These are phyloP conservation scores for Tephrocybe sp. DNA, from an alignment of 768 basidiomycete genomes.

Conservation along the genomic window DNA sequence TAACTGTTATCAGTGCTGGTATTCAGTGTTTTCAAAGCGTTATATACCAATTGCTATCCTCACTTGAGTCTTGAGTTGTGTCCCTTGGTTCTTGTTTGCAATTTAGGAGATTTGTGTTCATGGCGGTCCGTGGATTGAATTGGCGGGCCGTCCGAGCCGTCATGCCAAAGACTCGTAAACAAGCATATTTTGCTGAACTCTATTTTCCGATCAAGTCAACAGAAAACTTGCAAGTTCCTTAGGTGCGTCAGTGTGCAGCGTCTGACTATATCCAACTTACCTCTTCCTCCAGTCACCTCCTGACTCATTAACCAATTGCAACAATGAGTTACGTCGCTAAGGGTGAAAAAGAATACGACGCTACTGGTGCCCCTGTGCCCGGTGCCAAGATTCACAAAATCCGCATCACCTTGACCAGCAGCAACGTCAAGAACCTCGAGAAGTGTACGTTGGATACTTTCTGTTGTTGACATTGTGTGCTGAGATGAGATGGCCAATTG, in stretches of 20 bases:
- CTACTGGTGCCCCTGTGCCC: constrained; percentile 82
- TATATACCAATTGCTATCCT: no score
- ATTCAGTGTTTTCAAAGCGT: no score
- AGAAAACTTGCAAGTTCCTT: constrained; percentile 40
- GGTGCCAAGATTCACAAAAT: constrained; percentile 98
- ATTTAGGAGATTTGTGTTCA: not conserved
- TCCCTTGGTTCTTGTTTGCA: not conserved
- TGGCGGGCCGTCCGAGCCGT: not conserved
- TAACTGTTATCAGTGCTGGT: no score
- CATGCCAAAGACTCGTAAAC: constrained; percentile 10
- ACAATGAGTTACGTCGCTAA: constrained; percentile 99
- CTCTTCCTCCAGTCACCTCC: constrained; percentile 64
- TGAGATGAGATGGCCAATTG: not conserved
- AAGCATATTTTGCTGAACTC: constrained; percentile 27
- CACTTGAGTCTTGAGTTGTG: no score
- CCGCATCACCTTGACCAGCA: constrained; percentile 96
- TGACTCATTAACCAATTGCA: constrained; percentile 54
- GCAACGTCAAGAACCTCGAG: constrained; percentile 97
- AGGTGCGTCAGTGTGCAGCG: constrained; percentile 31
- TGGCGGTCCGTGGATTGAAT: not conserved
- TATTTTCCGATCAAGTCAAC: constrained; percentile 39
- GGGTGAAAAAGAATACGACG: constrained; percentile 98
- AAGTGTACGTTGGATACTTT: constrained; percentile 66
- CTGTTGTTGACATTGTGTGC: not conserved
- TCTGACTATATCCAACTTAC: constrained; percentile 6